Conservation (phyloP, 2,329 filamentous ascomycete genomes). For the Trichoderma breve region DNA sequence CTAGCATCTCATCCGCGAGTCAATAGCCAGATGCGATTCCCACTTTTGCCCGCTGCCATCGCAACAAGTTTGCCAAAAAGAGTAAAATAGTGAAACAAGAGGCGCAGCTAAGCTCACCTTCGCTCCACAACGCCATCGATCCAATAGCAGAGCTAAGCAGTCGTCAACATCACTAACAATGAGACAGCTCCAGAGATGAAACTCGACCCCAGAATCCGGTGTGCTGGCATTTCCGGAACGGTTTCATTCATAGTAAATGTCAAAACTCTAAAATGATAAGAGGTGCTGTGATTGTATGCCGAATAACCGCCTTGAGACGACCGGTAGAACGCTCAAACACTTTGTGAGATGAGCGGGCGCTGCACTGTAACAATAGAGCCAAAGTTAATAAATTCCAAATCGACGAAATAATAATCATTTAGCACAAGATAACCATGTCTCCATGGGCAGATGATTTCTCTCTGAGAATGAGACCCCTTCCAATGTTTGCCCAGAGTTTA, state of each 20-base stretch:
- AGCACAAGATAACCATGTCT: not conserved
- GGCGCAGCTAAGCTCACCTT: not conserved
- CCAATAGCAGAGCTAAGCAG: not conserved
- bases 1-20: not conserved
- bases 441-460: not conserved
- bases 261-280: not conserved
- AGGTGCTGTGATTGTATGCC: not conserved
- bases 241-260: not conserved
- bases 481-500: not conserved
- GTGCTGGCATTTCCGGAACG: not conserved
- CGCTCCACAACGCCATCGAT: not conserved
- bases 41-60: constrained; percentile 1
- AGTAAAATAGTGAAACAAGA: not conserved
- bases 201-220: not conserved
- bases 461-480: not conserved
- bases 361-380: not conserved
- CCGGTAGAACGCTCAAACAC: not conserved
- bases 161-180: too few species aligned
- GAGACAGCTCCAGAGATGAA: not conserved
- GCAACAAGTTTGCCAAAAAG: not conserved
- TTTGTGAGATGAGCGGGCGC: not conserved
- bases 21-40: not conserved
- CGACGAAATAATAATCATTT: not conserved
- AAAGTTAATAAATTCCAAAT: not conserved
- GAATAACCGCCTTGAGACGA: not conserved